Evolutionary conservation across 1,284 basidiomycete species (phyloP), one percentile per base, ranked within the genome.

Genomic region (Heterobasidion irregulare): DNA sequence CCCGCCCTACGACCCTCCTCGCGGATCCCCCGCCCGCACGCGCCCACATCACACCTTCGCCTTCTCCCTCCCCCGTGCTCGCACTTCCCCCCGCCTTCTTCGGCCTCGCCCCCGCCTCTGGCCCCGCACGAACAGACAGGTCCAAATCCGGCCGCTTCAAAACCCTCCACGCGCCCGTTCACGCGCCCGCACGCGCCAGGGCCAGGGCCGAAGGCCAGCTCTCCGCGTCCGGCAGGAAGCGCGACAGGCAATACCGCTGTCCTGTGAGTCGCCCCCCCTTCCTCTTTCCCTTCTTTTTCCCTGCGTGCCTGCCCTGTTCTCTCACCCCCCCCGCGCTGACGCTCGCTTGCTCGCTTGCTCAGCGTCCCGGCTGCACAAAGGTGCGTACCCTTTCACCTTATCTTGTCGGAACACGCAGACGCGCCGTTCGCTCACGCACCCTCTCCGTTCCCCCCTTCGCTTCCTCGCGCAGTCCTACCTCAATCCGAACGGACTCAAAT

Each of bases 401-500:
- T 26, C 2, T 2, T 26, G 26, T 26, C 26, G 5, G 26, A 3
- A 26, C 26, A 26, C 26, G 26, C 26, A 26, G 26, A 26, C 26
- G 26, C 26, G 26, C 26, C 26, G 26, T 26, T 26, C 26, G 26
- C 26, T 26, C 5, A 26, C 26, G 26, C 26, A 26, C 26, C 26
- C 26, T 26, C 26, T 26, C 26, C 26, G 26, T 26, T 5, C 26
- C 26, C n/a, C n/a, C n/a, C n/a, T n/a, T n/a, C n/a, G n/a, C n/a
- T n/a, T n/a, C 26, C 26, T 26, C 26, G 26, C n/a, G 48, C 62
- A 79, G 73, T 71, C 69, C 35, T 83, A 84, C 62, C 72, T 83
- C 41, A 84, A 83, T 65, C 75, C 80, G 9, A 83, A 84, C 58
- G 82, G 82, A 4, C 69, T 83, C 43, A 83, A 82, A 64, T 83